A percentile compares a stretch with the other conserved stretches of the same genome.
phyloP scores from a whole-genome alignment of 805 yeast species.

The Candida multigemmis region DNA sequence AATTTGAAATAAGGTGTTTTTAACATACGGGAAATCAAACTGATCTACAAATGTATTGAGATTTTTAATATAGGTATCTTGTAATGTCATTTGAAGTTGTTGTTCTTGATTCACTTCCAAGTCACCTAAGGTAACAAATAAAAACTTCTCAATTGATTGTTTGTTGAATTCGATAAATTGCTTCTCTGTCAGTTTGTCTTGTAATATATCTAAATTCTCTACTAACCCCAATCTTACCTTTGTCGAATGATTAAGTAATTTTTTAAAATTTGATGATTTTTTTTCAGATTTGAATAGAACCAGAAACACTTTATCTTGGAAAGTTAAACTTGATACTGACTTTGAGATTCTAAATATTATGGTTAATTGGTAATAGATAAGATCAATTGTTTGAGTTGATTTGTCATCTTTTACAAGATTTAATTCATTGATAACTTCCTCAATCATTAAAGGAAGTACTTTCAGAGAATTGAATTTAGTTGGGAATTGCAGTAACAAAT shows the following conservation, averaged over 20 bases:
- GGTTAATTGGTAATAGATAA: slow-evolving; percentile 39
- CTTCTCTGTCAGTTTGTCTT: slow-evolving; percentile 39
- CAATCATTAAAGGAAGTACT: slow-evolving; percentile 61
- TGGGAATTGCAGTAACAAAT: slow-evolving; percentile 24
- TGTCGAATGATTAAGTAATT: slow-evolving; percentile 21
- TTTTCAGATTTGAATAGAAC: slow-evolving; percentile 19
- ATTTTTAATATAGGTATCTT: slow-evolving; percentile 42
- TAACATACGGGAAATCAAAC: slow-evolving; percentile 61
- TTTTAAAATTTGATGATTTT: slow-evolving; percentile 11
- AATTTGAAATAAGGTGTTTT: slow-evolving; percentile 67
- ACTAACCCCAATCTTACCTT: slow-evolving; percentile 20
- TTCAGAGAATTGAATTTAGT: slow-evolving; percentile 51
- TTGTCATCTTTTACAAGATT: slow-evolving; percentile 15
- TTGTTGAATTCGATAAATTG: slow-evolving; percentile 43
- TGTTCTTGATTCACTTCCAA: slow-evolving; percentile 16
- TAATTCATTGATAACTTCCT: slow-evolving; percentile 35
- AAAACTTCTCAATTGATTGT: slow-evolving; percentile 24
- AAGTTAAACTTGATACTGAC: slow-evolving; percentile 65
- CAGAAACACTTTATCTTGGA: slow-evolving; percentile 61
- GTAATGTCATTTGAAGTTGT: slow-evolving; percentile 30
- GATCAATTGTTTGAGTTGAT: slow-evolving; percentile 8
- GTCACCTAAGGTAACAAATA: too few species aligned
- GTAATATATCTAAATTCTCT: slow-evolving; percentile 39
- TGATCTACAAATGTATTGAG: slow-evolving; percentile 32
- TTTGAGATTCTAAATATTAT: slow-evolving; percentile 57